Percentiles rank a stretch among this genome's conserved stretches.
Evolutionary conservation across 176 grass and related monocot species (phyloP).

Genomic region (Aegilops longissima): DNA sequence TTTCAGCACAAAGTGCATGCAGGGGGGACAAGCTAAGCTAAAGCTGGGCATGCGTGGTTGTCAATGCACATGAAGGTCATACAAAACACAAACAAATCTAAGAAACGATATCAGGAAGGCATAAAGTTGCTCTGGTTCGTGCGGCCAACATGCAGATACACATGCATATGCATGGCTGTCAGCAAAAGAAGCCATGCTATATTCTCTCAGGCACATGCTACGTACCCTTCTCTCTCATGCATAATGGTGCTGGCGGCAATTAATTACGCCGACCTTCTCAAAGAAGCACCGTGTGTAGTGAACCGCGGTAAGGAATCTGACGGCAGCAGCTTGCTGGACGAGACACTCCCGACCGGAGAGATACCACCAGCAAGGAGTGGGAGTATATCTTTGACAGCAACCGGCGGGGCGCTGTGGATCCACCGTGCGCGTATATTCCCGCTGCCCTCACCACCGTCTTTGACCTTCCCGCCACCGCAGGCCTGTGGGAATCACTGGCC

Average conservation of each 20-base stretch:
- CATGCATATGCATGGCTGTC: not conserved
- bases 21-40: no score
- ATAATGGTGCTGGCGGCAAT: no score
- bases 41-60: no score
- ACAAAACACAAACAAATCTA: no score
- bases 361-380: not conserved
- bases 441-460: not conserved
- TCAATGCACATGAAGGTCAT: no score
- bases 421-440: slow-evolving; percentile 4
- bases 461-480: no score
- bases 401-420: not conserved
- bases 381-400: not conserved
- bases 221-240: no score
- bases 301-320: not conserved
- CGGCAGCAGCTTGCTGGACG: not conserved
- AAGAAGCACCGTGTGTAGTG: no score
- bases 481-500: not conserved
- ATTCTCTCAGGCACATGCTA: not conserved
- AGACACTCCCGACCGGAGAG: not conserved
- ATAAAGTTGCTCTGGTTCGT: not conserved
- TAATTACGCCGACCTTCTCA: no score
- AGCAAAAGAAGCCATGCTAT: not conserved
- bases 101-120: no score
- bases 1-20: no score
- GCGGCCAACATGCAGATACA: not conserved